Evolutionary conservation across 148 eudicot species (phyloP).

Genomic region (Chenopodium formosanum): DNA sequence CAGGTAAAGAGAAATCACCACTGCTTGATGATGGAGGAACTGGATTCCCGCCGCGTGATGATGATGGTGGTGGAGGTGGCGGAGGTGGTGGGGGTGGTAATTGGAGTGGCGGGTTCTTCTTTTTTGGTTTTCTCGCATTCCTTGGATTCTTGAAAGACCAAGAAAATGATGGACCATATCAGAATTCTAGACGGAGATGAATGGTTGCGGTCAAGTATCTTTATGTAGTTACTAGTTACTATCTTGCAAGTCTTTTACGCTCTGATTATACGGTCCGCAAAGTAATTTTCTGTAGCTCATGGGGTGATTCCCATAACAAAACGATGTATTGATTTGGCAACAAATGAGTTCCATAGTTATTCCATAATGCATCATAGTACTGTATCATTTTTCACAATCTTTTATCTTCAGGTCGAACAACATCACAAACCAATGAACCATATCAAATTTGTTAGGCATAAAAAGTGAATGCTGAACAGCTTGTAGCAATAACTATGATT

Average conservation of each 20-base stretch:
- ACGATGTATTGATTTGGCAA: not conserved
- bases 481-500: too few species aligned
- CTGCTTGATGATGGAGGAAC: conserved; percentile 40
- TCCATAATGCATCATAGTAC: not conserved
- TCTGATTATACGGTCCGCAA: not conserved
- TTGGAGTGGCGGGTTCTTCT: conserved; percentile 32
- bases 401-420: too few species aligned
- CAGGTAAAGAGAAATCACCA: conserved; percentile 37
- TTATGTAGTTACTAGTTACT: not conserved
- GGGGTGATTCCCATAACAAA: not conserved
- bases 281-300: too few species aligned
- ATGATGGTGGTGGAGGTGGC: conserved; percentile 36
- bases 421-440: too few species aligned
- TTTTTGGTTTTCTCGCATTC: conserved; percentile 31
- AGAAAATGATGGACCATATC: conserved; percentile 33
- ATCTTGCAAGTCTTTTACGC: not conserved
- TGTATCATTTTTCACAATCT: too few species aligned
- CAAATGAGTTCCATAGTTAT: not conserved
- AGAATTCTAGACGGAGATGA: conserved; percentile 17
- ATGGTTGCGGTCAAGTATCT: not conserved
- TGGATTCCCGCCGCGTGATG: conserved; percentile 41
- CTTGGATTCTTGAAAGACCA: conserved; percentile 35
- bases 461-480: too few species aligned
- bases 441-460: too few species aligned
- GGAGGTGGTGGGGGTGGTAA: conserved; percentile 43